Conservation (phyloP, 192 early-diverging fungal genomes). For the Umbelopsis isabellina region DNA sequence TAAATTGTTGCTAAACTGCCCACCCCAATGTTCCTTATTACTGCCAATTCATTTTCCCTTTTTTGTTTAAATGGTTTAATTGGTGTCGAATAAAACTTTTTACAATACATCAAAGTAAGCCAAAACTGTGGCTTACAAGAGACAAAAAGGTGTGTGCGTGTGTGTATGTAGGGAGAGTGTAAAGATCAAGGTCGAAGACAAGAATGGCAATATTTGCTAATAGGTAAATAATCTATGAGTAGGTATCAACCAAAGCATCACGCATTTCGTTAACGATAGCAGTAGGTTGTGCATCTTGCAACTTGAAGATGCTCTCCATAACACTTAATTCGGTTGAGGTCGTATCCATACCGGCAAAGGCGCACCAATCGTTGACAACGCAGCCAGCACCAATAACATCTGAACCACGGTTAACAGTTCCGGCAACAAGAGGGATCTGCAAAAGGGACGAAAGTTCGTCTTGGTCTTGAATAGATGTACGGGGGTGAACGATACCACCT, state of each 20-base stretch:
- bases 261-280: slow-evolving; percentile 94
- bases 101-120: slow-evolving; percentile 21
- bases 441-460: slow-evolving; percentile 97
- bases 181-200: slow-evolving; percentile 7
- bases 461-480: slow-evolving; percentile 94
- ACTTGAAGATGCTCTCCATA: slow-evolving; percentile 97
- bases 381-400: slow-evolving; percentile 96
- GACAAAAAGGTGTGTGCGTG: neutral
- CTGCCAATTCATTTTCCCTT: neutral
- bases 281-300: slow-evolving; percentile 88
- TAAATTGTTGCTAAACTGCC: no score
- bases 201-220: neutral
- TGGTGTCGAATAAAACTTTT: slow-evolving; percentile 22
- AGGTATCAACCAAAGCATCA: slow-evolving; percentile 90
- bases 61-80: slow-evolving; percentile 2
- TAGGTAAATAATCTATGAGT: slow-evolving; percentile 53
- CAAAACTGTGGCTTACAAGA: neutral
- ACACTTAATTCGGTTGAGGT: slow-evolving; percentile 96
- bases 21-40: neutral
- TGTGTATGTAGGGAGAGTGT: slow-evolving; percentile 13
- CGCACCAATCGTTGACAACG: slow-evolving; percentile 98
- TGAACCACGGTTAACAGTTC: slow-evolving; percentile 98
- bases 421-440: slow-evolving; percentile 97
- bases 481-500: slow-evolving; percentile 95
- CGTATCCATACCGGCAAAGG: slow-evolving; percentile 96